Conservation (phyloP, 768 basidiomycete species). For the Suillus discolor region DNA sequence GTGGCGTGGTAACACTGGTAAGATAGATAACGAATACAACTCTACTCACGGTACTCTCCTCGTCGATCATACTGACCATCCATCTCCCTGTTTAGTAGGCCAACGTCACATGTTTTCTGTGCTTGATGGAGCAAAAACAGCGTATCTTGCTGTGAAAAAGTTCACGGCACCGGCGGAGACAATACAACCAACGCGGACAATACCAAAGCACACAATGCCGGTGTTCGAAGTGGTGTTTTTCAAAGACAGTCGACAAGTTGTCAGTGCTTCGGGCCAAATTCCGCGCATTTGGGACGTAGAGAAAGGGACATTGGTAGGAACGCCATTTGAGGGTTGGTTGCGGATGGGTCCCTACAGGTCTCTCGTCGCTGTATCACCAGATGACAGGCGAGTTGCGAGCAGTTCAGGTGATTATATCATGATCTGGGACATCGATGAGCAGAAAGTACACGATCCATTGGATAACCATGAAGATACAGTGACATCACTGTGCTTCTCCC, state of each 20-base stretch:
- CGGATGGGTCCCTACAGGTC: constrained; percentile 13
- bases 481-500: constrained; percentile 16
- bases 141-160: not conserved
- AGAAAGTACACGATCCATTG: constrained; percentile 26
- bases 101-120: not conserved
- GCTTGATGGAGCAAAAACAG: not conserved
- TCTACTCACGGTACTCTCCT: not conserved
- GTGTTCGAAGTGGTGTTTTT: constrained; percentile 27
- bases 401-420: constrained; percentile 26
- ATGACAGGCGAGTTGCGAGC: constrained; percentile 27
- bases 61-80: not conserved
- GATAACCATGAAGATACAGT: constrained; percentile 27
- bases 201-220: not conserved
- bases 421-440: constrained; percentile 27
- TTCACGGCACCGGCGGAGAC: not conserved
- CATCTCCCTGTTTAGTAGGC: not conserved
- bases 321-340: constrained; percentile 26
- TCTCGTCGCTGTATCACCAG: constrained; percentile 27
- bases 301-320: constrained; percentile 16
- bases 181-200: not conserved
- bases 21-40: too few relatives aligned
- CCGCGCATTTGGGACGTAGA: constrained; percentile 31
- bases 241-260: constrained; percentile 25
- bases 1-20: too few relatives aligned
- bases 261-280: constrained; percentile 27